Percentiles rank a stretch among this genome's conserved stretches.
phyloP scores from a whole-genome alignment of 2,329 filamentous ascomycete species.

The Penicillium expansum region DNA sequence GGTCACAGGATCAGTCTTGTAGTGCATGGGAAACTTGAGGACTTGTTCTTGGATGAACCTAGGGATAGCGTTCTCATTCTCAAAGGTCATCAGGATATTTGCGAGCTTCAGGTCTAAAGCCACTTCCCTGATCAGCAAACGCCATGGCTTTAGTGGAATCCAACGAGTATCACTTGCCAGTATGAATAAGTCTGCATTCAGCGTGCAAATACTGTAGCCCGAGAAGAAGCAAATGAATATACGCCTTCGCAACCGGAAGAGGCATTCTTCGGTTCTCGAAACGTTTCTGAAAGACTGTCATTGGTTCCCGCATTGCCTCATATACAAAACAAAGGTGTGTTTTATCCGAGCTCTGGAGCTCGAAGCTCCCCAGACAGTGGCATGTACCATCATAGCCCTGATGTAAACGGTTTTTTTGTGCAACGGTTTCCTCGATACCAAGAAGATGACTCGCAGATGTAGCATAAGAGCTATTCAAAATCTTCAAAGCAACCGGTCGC shows the following conservation, averaged over 20 bases:
- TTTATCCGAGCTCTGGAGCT: slow-evolving; percentile 23
- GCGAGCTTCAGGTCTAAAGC: slow-evolving; percentile 40
- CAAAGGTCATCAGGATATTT: slow-evolving; percentile 40
- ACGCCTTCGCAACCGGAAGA: slow-evolving; percentile 29
- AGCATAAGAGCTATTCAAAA: slow-evolving; percentile 24
- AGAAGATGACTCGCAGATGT: slow-evolving; percentile 13
- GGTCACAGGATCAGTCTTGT: slow-evolving; percentile 19
- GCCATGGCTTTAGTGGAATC: background rate
- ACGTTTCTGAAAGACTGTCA: slow-evolving; percentile 31
- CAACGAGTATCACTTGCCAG: slow-evolving; percentile 24
- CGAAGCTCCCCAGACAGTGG: slow-evolving; percentile 26
- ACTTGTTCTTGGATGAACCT: slow-evolving; percentile 18
- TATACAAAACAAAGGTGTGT: slow-evolving; percentile 37
- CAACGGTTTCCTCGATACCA: slow-evolving; percentile 32
- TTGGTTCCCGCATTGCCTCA: slow-evolving; percentile 37
- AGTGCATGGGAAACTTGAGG: slow-evolving; percentile 22
- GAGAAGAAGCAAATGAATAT: slow-evolving; percentile 36
- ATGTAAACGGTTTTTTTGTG: slow-evolving; percentile 26
- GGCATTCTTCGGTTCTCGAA: slow-evolving; percentile 29
- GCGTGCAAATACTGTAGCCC: slow-evolving; percentile 44
- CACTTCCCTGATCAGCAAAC: background rate
- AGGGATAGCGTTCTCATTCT: slow-evolving; percentile 19
- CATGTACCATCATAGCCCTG: slow-evolving; percentile 17
- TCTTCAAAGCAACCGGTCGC: slow-evolving; percentile 29
- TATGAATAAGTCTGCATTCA: slow-evolving; percentile 41